Evolutionary conservation across 768 basidiomycete genomes (phyloP), one percentile per base, ranked within the genome.

Genomic region (Leccinum disarticulatum): DNA sequence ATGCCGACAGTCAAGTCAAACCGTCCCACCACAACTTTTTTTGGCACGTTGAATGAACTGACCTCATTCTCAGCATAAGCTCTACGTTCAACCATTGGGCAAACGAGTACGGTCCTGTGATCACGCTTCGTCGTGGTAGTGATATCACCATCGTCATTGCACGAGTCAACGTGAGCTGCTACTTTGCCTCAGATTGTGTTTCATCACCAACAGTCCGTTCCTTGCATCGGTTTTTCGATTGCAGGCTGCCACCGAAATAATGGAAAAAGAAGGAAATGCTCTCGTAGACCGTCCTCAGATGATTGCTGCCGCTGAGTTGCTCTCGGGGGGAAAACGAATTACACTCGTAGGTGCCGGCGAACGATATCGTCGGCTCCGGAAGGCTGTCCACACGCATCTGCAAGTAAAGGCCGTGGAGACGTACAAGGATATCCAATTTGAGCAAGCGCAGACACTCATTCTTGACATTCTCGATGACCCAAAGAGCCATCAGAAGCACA

Each of bases 201-300:
- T 46, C n/a, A 17, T 11, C 30, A 11, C 28, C 27, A 27, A 31
- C 2, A 30, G 13, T 1, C 9, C 7, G 2, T 35, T 3, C 27
- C 36, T 30, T 4, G 8, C 1, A 3, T 22, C 19, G 19, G 1
- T 33, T 73, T 48, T 4, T 46, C 13, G 17, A 38, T 5, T 53
- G 2, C 53, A 85, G 69, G 83, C 82, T 10, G 83, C 83, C 0
- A 76, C 81, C 0, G 84, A 86, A 8, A 81, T 87, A 52, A 81
- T 86, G 83, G 85, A 86, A 69, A 81, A 81, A 52, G 83, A 85
- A 64, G 84, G 85, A 1, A 78, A 80, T 0, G 67, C 75, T 1
- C 73, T 81, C 11, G 79, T 73, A 0, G 85, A 86, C 65, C 72
- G 85, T 35, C 85, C 85, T 17, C 62, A 64, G 0, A 79, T 75